Evolutionary conservation across 1,284 basidiomycete species (phyloP), one percentile per base, ranked within the genome.

Genomic region (Apiotrichum sp.): DNA sequence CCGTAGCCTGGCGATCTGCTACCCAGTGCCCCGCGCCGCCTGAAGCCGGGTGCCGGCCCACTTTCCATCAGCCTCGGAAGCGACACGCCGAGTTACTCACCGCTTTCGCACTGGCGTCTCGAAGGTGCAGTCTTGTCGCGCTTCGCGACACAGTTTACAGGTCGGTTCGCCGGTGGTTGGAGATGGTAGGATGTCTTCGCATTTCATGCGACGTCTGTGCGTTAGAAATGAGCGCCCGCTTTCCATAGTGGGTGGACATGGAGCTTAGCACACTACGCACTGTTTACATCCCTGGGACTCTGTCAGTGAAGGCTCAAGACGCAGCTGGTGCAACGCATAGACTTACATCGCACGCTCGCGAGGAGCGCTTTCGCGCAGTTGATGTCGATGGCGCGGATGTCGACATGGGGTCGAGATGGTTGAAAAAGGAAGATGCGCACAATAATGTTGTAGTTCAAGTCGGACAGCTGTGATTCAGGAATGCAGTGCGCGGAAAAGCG

Each of bases 321-420:
- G 35, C 38, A 34, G 48, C 13, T 22, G 33, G 7, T n/a, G 29
- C 13, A 7, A 31, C n/a, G 31, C n/a, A 14, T 14, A 11, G 16
- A 64, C 65, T 55, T 40, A 66, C 65, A 52, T 66, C 65, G 40
- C 65, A 66, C 1, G 65, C 65, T 33, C 62, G 57, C 4, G 61
- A 62, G 3, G 61, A 59, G 41, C 62, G 55, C 57, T 61, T 63
- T 8, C 59, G 53, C 14, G 50, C 13, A 3, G 49, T 13, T 38
- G 36, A 13, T 22, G 22, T 11, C n/a, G 52, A 6, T n/a, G 46
- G 39, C 6, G 40, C 40, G 40, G 40, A 41, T n/a, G 22, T 22
- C 22, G 36, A 38, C 36, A 38, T 38, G 7, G 36, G 7, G 36
- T 38, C 8, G 36, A 38, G 22, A 22, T 22, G 22, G 22, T 22